Base-by-base conservation (phyloP, 2,329 filamentous ascomycete genomes). In the Neofusicoccum kwambonambiense region DNA sequence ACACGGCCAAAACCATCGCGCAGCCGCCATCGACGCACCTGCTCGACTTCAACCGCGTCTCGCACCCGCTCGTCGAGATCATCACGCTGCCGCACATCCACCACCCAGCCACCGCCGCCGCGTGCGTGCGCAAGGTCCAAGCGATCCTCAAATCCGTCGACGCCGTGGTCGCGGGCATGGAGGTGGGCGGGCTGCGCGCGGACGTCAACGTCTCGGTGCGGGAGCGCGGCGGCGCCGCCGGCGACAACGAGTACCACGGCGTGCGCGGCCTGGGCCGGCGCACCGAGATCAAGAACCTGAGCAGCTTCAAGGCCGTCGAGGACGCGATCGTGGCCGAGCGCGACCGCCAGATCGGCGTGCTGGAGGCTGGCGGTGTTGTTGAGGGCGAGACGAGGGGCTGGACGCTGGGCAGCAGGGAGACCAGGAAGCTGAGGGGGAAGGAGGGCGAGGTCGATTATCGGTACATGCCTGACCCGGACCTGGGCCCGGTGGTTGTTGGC, bases 361-460 rank as follows among this genome's bases (percentile, higher is more conserved):
- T 98, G 0, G 89, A 95, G 73, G 81, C 82, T 4, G 94, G 94
- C 0, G 91, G 91, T 1, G 78, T 81, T 0, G 85, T 97, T 57
- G 85, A 88, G 69, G 92, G 93, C 50, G 95, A 99, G 80, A 99
- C 95, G 7, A 86, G 95, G 65, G 94, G 95, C 5, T 99, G 93
- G 93, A 90, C 92, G 0, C 84, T 97, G 27, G 93, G 93, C 2
- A 89, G 88, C 68, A 92, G 87, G 3, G 89, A 93, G 74, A 98
- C 95, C 3, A 88, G 87, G 65, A 86, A 90, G 45, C 80, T 99
- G 49, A 86, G 95, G 71, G 92, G 92, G 31, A 99, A 99, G 76
- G 95, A 98, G 76, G 95, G 95, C 54, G 94, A 97, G 74, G 93
- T 98, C 5, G 95, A 99, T 77, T 99, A 99, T 77, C 86, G 95